These are phyloP conservation scores for Naganishia kalamii DNA, from an alignment of 768 basidiomycete species.

Conservation along the genomic window DNA sequence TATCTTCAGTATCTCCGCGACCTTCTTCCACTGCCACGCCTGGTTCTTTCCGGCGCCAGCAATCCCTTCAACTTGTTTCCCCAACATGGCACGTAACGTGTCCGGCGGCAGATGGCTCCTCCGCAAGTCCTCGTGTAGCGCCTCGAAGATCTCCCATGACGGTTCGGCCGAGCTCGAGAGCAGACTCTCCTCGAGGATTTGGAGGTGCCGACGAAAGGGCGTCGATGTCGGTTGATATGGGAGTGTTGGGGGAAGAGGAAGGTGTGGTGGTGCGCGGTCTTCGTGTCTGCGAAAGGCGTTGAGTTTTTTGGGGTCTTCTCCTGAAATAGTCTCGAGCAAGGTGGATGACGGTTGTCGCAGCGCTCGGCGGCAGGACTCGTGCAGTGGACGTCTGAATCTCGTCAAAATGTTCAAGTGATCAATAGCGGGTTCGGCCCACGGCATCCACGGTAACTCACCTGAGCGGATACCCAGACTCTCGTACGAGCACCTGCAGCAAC, in stretches of 20 bases:
- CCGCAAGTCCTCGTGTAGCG: conserved; percentile 2
- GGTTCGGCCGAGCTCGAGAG: background rate
- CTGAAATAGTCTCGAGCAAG: background rate
- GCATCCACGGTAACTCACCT: background rate
- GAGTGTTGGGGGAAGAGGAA: background rate
- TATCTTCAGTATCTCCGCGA: background rate
- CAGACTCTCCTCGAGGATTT: conserved; percentile 2
- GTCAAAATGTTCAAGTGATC: too few species aligned
- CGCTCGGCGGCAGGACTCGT: background rate
- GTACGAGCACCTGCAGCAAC: background rate
- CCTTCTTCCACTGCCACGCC: background rate
- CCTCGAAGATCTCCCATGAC: conserved; percentile 1
- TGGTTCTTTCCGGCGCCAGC: too few species aligned
- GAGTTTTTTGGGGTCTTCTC: background rate
- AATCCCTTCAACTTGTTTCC: background rate
- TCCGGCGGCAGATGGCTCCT: background rate
- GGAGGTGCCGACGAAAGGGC: conserved; percentile 6
- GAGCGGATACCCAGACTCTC: background rate
- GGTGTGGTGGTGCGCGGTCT: conserved; percentile 8
- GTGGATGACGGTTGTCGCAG: background rate
- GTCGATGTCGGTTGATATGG: conserved; percentile 1
- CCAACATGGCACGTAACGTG: background rate
- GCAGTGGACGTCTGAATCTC: background rate
- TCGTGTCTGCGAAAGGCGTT: background rate
- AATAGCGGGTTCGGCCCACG: background rate